Conservation (phyloP, 371 early-diverging fungal genomes). For the Mucor ambiguus region DNA sequence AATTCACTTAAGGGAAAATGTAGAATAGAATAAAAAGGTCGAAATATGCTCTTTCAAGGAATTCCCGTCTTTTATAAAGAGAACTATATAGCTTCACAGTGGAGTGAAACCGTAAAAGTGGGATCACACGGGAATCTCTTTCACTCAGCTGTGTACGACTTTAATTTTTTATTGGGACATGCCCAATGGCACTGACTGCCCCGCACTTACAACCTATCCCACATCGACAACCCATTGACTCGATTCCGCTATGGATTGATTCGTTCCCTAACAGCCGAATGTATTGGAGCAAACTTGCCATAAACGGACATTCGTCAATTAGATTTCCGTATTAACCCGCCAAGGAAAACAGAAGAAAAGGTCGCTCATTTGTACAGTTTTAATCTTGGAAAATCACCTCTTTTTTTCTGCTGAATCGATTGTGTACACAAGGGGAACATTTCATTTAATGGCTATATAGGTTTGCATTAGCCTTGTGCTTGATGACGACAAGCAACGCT, state of each 20-base stretch:
- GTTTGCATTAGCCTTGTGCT: too few relatives aligned
- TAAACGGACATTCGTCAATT: slow-evolving; percentile 3
- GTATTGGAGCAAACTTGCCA: slow-evolving; percentile 9
- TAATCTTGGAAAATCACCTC: not conserved
- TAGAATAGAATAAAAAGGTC: slow-evolving; percentile 8
- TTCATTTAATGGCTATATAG: not conserved
- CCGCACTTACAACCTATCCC: slow-evolving; percentile 16
- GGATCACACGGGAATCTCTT: slow-evolving; percentile 21
- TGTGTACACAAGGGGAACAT: not conserved
- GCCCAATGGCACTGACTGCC: slow-evolving; percentile 17
- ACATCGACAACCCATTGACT: not conserved
- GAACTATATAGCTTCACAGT: not conserved
- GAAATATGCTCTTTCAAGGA: slow-evolving; percentile 10
- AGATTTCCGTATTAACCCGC: slow-evolving; percentile 22
- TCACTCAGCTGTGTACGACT: slow-evolving; percentile 2
- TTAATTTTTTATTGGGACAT: not conserved
- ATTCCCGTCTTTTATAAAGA: slow-evolving; percentile 25
- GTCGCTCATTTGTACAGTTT: not conserved
- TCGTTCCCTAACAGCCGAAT: slow-evolving; percentile 11
- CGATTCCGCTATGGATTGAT: slow-evolving; percentile 20
- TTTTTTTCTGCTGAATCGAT: not conserved
- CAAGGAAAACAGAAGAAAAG: not conserved
- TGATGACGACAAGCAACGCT: too few relatives aligned
- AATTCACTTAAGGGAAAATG: not conserved
- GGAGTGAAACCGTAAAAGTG: slow-evolving; percentile 19